Percentiles rank a stretch among this genome's conserved stretches.
These are phyloP conservation scores for Dactylellina cionopaga DNA, from an alignment of 2,329 filamentous ascomycete genomes.

Conservation along the genomic window DNA sequence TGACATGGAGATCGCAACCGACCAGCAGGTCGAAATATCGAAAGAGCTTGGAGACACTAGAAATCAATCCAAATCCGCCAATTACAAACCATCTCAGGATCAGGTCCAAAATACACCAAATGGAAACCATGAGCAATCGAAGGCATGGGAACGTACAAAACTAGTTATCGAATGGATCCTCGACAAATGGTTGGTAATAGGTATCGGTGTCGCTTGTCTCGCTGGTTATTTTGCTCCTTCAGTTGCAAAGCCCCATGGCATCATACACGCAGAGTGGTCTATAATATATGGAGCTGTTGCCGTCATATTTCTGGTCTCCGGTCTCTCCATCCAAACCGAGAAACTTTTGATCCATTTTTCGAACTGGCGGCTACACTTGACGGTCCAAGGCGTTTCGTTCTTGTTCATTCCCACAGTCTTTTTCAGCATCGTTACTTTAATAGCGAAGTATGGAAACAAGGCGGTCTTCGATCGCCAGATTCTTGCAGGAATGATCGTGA, in stretches of 20 bases:
- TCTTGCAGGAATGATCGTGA: constrained; percentile 73
- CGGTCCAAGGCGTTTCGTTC: constrained; percentile 75
- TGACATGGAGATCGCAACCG: not conserved
- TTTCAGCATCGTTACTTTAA: constrained; percentile 66
- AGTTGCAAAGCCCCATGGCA: constrained; percentile 65
- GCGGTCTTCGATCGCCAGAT: constrained; percentile 71
- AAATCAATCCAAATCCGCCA: not conserved
- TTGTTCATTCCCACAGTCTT: constrained; percentile 72
- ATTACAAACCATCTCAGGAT: too few species aligned
- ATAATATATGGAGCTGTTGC: constrained; percentile 76
- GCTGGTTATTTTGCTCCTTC: constrained; percentile 57
- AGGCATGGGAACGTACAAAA: not conserved
- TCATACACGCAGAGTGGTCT: constrained; percentile 68
- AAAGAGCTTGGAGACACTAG: not conserved
- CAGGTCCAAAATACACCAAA: not conserved
- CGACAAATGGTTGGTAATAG: constrained; percentile 74
- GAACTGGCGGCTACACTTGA: constrained; percentile 74
- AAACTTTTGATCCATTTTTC: constrained; percentile 71
- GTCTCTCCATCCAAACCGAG: constrained; percentile 72
- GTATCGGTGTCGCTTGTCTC: constrained; percentile 68
- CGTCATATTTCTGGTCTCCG: constrained; percentile 76
- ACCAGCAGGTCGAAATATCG: not conserved
- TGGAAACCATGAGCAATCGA: not conserved
- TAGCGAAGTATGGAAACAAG: constrained; percentile 65
- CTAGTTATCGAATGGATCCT: constrained; percentile 57